Conservation (phyloP, 2,329 filamentous ascomycete genomes). For the Diatrype stigma region DNA sequence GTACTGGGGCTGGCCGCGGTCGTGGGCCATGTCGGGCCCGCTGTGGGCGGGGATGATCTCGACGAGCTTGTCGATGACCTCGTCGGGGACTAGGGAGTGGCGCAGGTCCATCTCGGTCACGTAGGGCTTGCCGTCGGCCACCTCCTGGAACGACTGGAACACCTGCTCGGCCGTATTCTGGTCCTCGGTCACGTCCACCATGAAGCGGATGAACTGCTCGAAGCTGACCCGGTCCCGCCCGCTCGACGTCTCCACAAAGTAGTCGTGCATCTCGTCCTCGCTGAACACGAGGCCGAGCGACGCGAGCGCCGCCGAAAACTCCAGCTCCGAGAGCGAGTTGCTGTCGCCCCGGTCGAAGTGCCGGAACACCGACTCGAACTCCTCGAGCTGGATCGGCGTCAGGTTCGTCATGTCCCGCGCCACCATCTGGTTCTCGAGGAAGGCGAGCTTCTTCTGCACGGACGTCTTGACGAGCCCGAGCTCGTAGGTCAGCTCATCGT, state of each 20-base stretch:
- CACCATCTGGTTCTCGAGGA: slow-evolving; percentile 97
- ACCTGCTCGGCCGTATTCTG: slow-evolving; percentile 99
- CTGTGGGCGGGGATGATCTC: slow-evolving; percentile 80
- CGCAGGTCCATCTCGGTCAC: slow-evolving; percentile 96
- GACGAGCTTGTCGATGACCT: slow-evolving; percentile 90
- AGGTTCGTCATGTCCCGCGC: slow-evolving; percentile 98
- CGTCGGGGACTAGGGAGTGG: slow-evolving; percentile 91
- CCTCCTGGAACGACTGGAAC: slow-evolving; percentile 95
- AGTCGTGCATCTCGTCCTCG: slow-evolving; percentile 96
- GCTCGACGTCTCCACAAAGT: slow-evolving; percentile 82
- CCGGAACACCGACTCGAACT: slow-evolving; percentile 96
- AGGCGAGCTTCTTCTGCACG: slow-evolving; percentile 92
- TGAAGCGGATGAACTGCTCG: slow-evolving; percentile 98
- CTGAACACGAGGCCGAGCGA: slow-evolving; percentile 93
- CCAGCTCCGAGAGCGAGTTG: slow-evolving; percentile 86
- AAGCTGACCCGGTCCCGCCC: slow-evolving; percentile 82
- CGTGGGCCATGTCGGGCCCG: slow-evolving; percentile 81
- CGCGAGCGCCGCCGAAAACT: slow-evolving; percentile 94
- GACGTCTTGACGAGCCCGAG: slow-evolving; percentile 85
- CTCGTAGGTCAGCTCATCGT: slow-evolving; percentile 94
- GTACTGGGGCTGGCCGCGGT: slow-evolving; percentile 80
- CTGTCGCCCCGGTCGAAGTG: slow-evolving; percentile 94
- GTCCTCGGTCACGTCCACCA: slow-evolving; percentile 98
- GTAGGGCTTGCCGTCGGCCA: slow-evolving; percentile 97
- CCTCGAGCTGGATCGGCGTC: slow-evolving; percentile 95